Evolutionary conservation across 371 early-diverging fungal genomes (phyloP).

Genomic region (Mucor velutinosus): DNA sequence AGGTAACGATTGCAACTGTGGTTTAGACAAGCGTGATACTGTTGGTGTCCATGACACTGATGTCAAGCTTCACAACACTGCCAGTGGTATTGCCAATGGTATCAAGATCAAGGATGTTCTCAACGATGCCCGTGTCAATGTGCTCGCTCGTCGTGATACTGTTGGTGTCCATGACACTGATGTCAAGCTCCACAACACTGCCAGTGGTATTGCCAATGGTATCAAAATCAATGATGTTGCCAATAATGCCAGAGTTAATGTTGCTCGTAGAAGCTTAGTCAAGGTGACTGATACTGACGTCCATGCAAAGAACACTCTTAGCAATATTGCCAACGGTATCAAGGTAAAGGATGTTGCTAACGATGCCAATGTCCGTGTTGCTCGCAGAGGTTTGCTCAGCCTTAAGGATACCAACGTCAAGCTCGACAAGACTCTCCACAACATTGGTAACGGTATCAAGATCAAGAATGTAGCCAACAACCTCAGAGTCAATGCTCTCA

Average conservation of each 20-base stretch:
- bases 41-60: background rate
- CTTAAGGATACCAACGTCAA: background rate
- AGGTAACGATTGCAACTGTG: background rate
- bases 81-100: conserved; percentile 2
- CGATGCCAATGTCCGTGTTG: background rate
- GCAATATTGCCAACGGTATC: conserved; percentile 1
- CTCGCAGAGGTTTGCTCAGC: background rate
- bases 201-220: background rate
- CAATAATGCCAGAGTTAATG: background rate
- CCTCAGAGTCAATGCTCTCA: background rate
- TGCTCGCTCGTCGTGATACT: background rate
- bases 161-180: background rate
- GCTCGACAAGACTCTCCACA: background rate
- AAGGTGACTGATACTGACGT: background rate
- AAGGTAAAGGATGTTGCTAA: background rate
- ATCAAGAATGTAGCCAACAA: background rate
- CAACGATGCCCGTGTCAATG: background rate
- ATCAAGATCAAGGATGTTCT: background rate
- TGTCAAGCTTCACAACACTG: background rate
- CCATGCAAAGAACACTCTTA: background rate
- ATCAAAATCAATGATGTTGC: background rate
- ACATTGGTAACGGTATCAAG: conserved; percentile 4
- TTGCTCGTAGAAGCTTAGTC: background rate
- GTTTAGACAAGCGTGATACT: background rate
- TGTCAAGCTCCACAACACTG: background rate